These are phyloP conservation scores for Neurospora terricola DNA, from an alignment of 495 filamentous ascomycete species.

Conservation along the genomic window DNA sequence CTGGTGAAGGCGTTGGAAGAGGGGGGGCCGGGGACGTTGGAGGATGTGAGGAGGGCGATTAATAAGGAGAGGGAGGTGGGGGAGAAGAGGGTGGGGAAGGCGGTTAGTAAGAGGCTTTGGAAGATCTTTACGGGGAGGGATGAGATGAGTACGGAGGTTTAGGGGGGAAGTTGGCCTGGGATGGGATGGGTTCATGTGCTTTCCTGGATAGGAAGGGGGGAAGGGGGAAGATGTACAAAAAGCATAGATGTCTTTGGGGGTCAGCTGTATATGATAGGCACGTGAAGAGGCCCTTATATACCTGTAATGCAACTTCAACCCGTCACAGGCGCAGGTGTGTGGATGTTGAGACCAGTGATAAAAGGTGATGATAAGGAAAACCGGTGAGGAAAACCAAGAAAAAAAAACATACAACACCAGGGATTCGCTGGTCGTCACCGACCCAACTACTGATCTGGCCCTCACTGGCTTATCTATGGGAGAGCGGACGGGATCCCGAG, in stretches of 20 bases:
- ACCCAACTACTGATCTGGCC: conserved; percentile 36
- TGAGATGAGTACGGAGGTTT: conserved; percentile 54
- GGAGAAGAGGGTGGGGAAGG: conserved; percentile 55
- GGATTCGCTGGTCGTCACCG: conserved; percentile 33
- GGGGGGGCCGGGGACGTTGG: conserved; percentile 49
- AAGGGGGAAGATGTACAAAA: no score
- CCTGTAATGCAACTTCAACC: background rate
- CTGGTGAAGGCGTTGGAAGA: conserved; percentile 50
- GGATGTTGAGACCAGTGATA: no score
- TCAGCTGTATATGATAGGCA: background rate
- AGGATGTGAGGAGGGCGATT: conserved; percentile 54
- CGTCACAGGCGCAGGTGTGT: no score
- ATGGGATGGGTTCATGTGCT: no score
- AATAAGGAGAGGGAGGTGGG: conserved; percentile 59
- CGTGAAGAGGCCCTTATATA: background rate
- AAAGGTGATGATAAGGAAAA: no score
- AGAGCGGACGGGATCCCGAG: conserved; percentile 43
- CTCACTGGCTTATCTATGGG: conserved; percentile 30
- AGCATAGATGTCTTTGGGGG: no score
- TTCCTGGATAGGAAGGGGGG: no score
- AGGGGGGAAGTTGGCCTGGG: no score
- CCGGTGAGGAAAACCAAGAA: background rate
- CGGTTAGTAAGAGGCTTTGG: conserved; percentile 61
- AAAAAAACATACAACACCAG: conserved; percentile 17
- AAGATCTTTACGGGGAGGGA: conserved; percentile 67